These are phyloP conservation scores for Spinellus fusiger DNA, from an alignment of 192 early-diverging fungal species.

Conservation along the genomic window DNA sequence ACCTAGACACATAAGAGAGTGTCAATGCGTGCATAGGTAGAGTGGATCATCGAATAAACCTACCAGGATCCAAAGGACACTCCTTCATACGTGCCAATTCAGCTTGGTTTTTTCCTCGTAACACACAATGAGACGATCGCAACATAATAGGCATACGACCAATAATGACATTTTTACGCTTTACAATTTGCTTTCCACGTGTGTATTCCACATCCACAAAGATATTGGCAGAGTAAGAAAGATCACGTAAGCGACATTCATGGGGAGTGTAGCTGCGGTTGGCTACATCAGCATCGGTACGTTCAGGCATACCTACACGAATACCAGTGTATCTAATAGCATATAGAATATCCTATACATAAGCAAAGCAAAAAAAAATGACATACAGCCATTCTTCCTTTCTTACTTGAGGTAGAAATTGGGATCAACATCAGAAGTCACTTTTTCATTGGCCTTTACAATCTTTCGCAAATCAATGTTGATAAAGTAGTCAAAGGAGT, in stretches of 20 bases:
- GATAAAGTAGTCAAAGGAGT: constrained; percentile 99
- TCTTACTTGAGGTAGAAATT: constrained; percentile 83
- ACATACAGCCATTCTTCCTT: too few species aligned
- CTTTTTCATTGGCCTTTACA: constrained; percentile 82
- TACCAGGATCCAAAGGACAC: constrained; percentile 94
- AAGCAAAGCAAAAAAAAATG: not conserved
- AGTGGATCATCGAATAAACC: not conserved
- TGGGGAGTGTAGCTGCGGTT: constrained; percentile 81
- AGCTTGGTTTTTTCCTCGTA: constrained; percentile 68
- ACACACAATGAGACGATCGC: constrained; percentile 75
- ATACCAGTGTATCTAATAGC: constrained; percentile 76
- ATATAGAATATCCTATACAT: not conserved
- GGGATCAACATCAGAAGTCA: constrained; percentile 91
- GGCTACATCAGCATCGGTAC: constrained; percentile 66
- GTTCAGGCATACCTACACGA: constrained; percentile 75
- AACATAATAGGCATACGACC: constrained; percentile 97
- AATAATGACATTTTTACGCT: constrained; percentile 74
- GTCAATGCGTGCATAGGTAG: too few species aligned
- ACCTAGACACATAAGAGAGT: constrained; percentile 26
- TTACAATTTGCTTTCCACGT: constrained; percentile 74
- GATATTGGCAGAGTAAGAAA: constrained; percentile 91
- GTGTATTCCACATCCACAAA: constrained; percentile 92
- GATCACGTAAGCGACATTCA: constrained; percentile 93
- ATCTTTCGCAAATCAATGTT: constrained; percentile 93
- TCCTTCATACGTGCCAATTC: constrained; percentile 87